Evolutionary conservation across 2,329 filamentous ascomycete species (phyloP), one percentile per base, ranked within the genome.

Genomic region (Tolypocladium guangdongense): DNA sequence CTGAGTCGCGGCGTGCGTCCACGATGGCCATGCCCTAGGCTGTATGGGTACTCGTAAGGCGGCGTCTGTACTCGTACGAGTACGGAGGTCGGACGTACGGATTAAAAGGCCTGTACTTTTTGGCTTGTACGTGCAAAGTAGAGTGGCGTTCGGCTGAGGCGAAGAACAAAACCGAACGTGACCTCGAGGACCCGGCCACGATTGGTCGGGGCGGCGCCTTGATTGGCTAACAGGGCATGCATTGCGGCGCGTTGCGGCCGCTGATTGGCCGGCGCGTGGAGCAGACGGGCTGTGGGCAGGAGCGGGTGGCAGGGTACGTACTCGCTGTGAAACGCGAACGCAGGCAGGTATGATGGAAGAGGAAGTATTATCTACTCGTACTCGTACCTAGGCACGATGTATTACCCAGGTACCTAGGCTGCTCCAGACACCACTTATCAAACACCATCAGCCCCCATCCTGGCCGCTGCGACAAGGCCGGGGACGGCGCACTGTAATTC

Each of bases 151-250:
- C 39, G 39, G 39, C 39, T 43, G 39, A 24, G 22, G 22, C 16
- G 39, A 43, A 43, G 39, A 27, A 27, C 27, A 41, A 24, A 43
- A 27, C n/a, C n/a, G n/a, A 45, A 45, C 41, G 41, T 45, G 41
- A 45, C 41, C 41, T 45, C 22, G 24, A 30, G 41, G 41, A 30
- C 41, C 52, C 39, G 32, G 51, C 46, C 39, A 51, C 51, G 52
- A 53, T 56, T 58, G 54, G 56, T 45, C 48, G n/a, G 37, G 30
- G 22, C 18, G 24, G 39, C 16, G 37, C 37, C 39, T 37, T 54
- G 52, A 57, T 57, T 57, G 54, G 56, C 54, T 54, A 51, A 54
- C 51, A 49, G 54, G 32, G 48, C 41, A 49, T 20, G 20, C 30
- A 54, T 36, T 35, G 43, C n/a, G 18, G 22, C 7, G 20, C 30